Base-by-base conservation (phyloP, 148 eudicot species). In the Diospyros kaki region DNA sequence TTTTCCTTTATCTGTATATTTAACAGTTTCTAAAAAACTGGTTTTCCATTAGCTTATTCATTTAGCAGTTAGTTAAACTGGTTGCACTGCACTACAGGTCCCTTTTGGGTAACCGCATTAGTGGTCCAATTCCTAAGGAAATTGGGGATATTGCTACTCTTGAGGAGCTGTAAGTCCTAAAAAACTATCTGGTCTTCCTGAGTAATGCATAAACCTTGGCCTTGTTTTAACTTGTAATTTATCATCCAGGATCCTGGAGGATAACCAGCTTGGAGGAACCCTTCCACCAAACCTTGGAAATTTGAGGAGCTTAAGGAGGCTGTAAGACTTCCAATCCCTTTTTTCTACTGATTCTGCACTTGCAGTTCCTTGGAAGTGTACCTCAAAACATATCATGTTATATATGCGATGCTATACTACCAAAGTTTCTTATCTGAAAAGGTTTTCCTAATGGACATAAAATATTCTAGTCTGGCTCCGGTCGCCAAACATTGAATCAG, bases 141-240 rank as follows among this genome's bases (percentile, higher is more conserved):
- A 69, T 91, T 18, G 93, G 91, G 67, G 81, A 85, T 42, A 85
- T 91, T 54, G 39, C 79, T 41, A 89, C 96, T 40, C 87, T 91
- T 10, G 74, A 87, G 68, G 73, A 78, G 28, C 64, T 89, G 96
- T 91, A 79, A 84, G 91, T 77, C 63, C 43, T 60, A 14, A 18
- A 58, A 0, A 48, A 10, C 50, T 40, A 6, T 39, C 2, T 42
- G 28, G 12, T 18, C 65, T 50, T 1, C 66, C 74, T 3, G 64
- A 40, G 9, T 64, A 56, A 4, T 39, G 45, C 4, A 65, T 64
- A 51, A 42, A 60, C n/a, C 52, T 17, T 72, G 10, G 53, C 40
- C 14, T 68, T 53, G 40, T 58, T 73, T 46, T 43, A 61, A 65
- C 18, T n/a, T 4, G 45, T 41, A 6, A 11, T 48, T 0, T 44